Base-by-base conservation (phyloP, 2,329 filamentous ascomycete genomes). In the Colletotrichum sojae region DNA sequence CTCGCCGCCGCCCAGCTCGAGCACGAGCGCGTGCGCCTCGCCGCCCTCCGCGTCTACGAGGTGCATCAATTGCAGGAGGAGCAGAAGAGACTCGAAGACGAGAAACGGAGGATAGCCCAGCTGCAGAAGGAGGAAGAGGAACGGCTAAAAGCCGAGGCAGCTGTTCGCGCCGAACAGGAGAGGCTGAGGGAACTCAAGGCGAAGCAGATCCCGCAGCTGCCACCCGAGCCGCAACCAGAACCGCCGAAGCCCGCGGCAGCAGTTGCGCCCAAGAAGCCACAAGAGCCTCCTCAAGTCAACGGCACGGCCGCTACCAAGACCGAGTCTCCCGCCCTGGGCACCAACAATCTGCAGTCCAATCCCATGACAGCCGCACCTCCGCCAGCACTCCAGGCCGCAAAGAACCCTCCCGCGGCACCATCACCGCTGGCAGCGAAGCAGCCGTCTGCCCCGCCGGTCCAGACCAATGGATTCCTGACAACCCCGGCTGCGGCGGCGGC, bases 1-100 rank as follows among this genome's bases (percentile, higher is more conserved):
- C 85, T 95, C 16, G 88, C 87, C 53, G 86, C 87, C 54, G 91
- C 91, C 4, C 88, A 89, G 56, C 84, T 84, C 15, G 88, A 91
- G 75, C 92, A 94, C 77, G 88, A 92, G 45, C 85, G 88, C 31
- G 86, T 95, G 12, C 85, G 86, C 31, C 80, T 85, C 62, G 79
- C 80, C 36, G 87, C 87, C 8, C 77, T 87, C 43, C 80, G 82
- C 16, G 84, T 84, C 6, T 85, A 82, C 63, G 79, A 85, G 67
- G 77, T 86, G 48, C 81, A 88, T 67, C 80, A 84, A 67, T 74
- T 85, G 16, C 77, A 84, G 59, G 79, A 84, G 71, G 81, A 86
- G 71, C 79, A 83, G 68, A 75, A 79, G 43, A 78, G 81, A 13
- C 62, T 80, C 27, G 80, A 82, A 51, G 79, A 82, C 61, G 84